phyloP scores from a whole-genome alignment of 202 grass and related monocot species.

The Bolboschoenoplectus hybrid region DNA sequence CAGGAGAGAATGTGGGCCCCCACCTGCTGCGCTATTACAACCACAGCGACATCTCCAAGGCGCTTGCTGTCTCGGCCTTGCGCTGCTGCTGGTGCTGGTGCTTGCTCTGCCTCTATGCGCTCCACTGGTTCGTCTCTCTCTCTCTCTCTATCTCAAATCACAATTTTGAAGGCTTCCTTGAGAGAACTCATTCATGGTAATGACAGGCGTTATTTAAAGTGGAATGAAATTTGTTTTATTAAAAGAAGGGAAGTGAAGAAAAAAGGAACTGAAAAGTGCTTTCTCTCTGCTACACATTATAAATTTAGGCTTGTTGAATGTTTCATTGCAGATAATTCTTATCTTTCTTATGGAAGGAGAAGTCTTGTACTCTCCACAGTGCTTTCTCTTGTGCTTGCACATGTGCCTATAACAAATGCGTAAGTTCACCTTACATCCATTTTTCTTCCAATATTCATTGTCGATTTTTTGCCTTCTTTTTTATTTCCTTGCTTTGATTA shows the following conservation, averaged over 20 bases:
- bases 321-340: constrained; percentile 33
- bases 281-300: neutral
- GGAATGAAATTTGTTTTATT: neutral
- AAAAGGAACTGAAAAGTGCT: neutral
- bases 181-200: neutral
- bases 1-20: constrained; percentile 23
- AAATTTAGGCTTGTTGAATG: neutral
- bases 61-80: neutral
- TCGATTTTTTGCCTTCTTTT: constrained; percentile 13
- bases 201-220: neutral
- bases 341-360: constrained; percentile 54
- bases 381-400: constrained; percentile 64
- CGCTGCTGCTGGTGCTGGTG: neutral
- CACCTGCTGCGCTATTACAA: neutral
- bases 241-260: neutral
- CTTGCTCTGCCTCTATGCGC: neutral
- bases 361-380: constrained; percentile 48
- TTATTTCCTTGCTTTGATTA: neutral
- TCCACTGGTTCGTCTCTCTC: constrained; percentile 7
- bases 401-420: constrained; percentile 51
- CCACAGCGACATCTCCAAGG: neutral
- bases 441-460: constrained; percentile 34
- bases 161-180: neutral
- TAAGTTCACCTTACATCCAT: constrained; percentile 49
- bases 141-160: neutral